Percentiles rank a stretch among this genome's conserved stretches.
phyloP scores from a whole-genome alignment of 148 eudicot genomes.

The Silene latifolia region DNA sequence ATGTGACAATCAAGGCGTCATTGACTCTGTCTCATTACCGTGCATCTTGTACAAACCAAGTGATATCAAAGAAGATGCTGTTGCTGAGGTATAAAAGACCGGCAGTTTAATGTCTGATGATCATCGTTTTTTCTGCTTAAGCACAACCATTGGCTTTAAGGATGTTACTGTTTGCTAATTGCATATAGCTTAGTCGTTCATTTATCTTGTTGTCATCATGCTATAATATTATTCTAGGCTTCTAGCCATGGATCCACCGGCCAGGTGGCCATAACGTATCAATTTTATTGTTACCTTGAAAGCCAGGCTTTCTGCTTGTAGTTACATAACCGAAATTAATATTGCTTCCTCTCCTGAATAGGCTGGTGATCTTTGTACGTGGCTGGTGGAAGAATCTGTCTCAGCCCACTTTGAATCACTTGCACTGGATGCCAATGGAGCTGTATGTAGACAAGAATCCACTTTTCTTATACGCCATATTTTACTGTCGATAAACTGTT shows the following conservation, averaged over 20 bases:
- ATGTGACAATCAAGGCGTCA: constrained; percentile 38
- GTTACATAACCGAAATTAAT: constrained; percentile 1
- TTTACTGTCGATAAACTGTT: constrained; percentile 19
- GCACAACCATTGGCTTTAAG: constrained; percentile 1
- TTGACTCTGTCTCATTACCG: constrained; percentile 55
- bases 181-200: neutral
- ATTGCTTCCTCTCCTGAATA: constrained; percentile 27
- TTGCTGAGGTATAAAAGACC: constrained; percentile 29
- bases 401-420: constrained; percentile 78
- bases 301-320: neutral
- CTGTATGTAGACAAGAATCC: constrained; percentile 40
- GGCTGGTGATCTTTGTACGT: constrained; percentile 57
- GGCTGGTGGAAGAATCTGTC: constrained; percentile 73
- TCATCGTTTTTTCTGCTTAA: neutral
- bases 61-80: constrained; percentile 58
- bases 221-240: neutral
- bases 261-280: neutral
- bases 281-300: neutral
- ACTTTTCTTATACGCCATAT: neutral
- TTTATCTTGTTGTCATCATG: neutral
- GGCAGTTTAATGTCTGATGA: neutral
- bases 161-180: neutral
- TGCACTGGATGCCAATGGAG: constrained; percentile 60
- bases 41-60: constrained; percentile 48
- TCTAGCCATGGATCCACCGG: neutral